These are phyloP conservation scores for Cicer pinnatifidum DNA, from an alignment of 306 rosid genomes.

Conservation along the genomic window DNA sequence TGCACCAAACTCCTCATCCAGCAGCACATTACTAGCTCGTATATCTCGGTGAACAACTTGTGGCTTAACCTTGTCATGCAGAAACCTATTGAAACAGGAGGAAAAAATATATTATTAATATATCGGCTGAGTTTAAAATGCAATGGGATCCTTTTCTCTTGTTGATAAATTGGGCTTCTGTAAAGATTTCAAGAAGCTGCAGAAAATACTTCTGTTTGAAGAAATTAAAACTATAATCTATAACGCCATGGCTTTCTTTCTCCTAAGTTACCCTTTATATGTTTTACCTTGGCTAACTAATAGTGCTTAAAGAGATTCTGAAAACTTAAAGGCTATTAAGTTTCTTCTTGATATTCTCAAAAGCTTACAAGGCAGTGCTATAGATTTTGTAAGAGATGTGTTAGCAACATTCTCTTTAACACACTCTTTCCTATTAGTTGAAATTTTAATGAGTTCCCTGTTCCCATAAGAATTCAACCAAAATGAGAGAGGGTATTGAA, in stretches of 20 bases:
- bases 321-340: too few species aligned
- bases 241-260: too few species aligned
- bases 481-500: too few species aligned
- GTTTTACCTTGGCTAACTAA: too few species aligned
- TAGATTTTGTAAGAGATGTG: not conserved
- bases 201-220: constrained; percentile 4
- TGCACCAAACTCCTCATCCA: constrained; percentile 96
- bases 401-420: not conserved
- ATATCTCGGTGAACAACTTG: constrained; percentile 97
- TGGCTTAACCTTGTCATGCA: constrained; percentile 98
- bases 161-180: constrained; percentile 1
- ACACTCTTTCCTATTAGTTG: too few species aligned
- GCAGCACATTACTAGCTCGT: constrained; percentile 88
- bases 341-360: too few species aligned
- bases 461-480: too few species aligned
- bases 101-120: not conserved
- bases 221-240: constrained; percentile 27
- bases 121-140: constrained; percentile 35
- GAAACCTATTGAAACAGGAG: constrained; percentile 60
- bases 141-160: not conserved
- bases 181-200: not conserved
- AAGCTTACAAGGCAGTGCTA: not conserved
- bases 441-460: too few species aligned
- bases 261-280: too few species aligned
- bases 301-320: too few species aligned